Percentiles rank a stretch among this genome's conserved stretches.
Evolutionary conservation across 2,329 filamentous ascomycete genomes (phyloP).

Genomic region (Dryadomyces sulphureus): DNA sequence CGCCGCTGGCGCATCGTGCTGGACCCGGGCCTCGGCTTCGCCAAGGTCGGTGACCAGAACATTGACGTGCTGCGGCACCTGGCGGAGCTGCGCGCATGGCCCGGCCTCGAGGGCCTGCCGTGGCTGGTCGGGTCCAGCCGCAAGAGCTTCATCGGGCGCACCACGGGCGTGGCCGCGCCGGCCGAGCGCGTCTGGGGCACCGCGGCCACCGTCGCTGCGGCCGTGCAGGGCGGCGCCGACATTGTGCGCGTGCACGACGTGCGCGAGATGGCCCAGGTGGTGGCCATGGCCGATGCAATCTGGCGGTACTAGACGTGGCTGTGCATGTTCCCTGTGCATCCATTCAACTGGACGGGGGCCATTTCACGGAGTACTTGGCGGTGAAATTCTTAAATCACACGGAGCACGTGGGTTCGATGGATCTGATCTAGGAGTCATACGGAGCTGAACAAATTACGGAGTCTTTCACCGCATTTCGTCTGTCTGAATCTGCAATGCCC

Average conservation of each 20-base stretch:
- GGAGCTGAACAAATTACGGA: too few species aligned
- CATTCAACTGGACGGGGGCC: too few species aligned
- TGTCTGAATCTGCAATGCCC: too few species aligned
- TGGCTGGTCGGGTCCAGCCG: conserved; percentile 85
- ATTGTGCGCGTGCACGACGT: conserved; percentile 89
- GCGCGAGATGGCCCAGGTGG: conserved; percentile 69
- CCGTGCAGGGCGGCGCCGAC: conserved; percentile 76
- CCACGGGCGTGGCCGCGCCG: conserved; percentile 62
- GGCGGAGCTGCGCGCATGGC: conserved; percentile 47
- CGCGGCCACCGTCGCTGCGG: conserved; percentile 73
- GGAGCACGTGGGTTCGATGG: too few species aligned
- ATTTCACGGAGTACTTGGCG: too few species aligned
- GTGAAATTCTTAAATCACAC: too few species aligned
- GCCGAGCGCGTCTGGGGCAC: conserved; percentile 69
- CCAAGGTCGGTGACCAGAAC: conserved; percentile 72
- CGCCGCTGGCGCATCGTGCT: conserved; percentile 88
- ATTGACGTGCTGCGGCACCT: conserved; percentile 60
- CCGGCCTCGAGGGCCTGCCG: conserved; percentile 54
- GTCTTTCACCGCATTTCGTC: too few species aligned
- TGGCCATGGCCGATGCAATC: conserved; percentile 84
- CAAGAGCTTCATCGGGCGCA: conserved; percentile 73
- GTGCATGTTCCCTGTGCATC: too few species aligned
- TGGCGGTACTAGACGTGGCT: conserved; percentile 56
- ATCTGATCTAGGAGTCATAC: too few species aligned
- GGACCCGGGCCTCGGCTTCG: conserved; percentile 88